These are phyloP conservation scores for Fusarium subtropicale DNA, from an alignment of 2,329 filamentous ascomycete species.

Conservation along the genomic window DNA sequence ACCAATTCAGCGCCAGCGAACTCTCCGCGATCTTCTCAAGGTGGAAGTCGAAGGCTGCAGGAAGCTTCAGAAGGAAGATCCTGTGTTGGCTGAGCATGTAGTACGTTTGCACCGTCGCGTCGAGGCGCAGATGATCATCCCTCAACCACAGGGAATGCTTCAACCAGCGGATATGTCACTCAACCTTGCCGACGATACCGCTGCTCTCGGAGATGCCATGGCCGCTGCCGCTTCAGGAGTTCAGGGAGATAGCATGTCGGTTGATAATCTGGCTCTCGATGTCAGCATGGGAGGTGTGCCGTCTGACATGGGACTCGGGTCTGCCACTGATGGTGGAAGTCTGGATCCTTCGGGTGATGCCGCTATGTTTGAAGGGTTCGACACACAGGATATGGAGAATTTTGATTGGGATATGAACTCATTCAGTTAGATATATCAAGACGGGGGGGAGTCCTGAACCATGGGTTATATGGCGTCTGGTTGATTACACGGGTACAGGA, in stretches of 20 bases:
- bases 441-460: not conserved
- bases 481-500: conserved; percentile 6
- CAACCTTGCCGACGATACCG: conserved; percentile 54
- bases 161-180: conserved; percentile 57
- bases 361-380: conserved; percentile 55
- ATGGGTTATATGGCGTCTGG: conserved; percentile 11
- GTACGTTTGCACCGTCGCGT: conserved; percentile 73
- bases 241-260: conserved; percentile 54
- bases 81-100: conserved; percentile 68
- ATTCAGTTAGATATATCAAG: conserved; percentile 2
- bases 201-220: conserved; percentile 56
- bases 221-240: conserved; percentile 58
- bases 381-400: conserved; percentile 54
- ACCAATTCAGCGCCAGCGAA: conserved; percentile 61
- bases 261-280: conserved; percentile 60
- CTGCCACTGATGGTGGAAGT: conserved; percentile 50
- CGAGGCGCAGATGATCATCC: conserved; percentile 70
- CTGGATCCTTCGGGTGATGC: conserved; percentile 53
- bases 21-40: conserved; percentile 70
- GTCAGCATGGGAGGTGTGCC: conserved; percentile 56
- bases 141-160: conserved; percentile 56
- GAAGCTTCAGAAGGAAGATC: conserved; percentile 67
- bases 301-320: conserved; percentile 55
- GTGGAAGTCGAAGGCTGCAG: conserved; percentile 68
- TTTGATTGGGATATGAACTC: conserved; percentile 30